Conservation (phyloP, 2,329 filamentous ascomycete genomes). For the Torrubiella hemipterigena region DNA sequence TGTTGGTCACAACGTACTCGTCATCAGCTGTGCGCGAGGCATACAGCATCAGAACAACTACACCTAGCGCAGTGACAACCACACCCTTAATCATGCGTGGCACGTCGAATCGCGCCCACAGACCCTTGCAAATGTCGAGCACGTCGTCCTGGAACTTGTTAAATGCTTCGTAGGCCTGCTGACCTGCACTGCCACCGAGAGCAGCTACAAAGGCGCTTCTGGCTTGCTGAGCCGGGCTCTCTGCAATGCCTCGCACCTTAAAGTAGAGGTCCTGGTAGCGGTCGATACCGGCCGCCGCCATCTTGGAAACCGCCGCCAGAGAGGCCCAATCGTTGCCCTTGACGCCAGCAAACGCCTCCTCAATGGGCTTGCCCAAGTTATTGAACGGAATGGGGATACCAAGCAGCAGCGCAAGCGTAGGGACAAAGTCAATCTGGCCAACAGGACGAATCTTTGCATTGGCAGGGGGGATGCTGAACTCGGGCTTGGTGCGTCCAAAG, state of each 20-base stretch:
- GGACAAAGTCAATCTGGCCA: conserved; percentile 88
- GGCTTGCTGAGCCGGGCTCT: conserved; percentile 33
- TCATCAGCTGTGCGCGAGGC: conserved; percentile 47
- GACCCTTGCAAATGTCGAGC: conserved; percentile 62
- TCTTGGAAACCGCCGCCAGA: conserved; percentile 62
- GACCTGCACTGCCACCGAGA: conserved; percentile 24
- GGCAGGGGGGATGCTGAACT: conserved; percentile 44
- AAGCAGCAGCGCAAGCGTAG: conserved; percentile 76
- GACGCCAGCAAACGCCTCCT: conserved; percentile 75
- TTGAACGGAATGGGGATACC: conserved; percentile 94
- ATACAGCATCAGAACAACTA: conserved; percentile 62
- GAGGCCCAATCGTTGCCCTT: conserved; percentile 63
- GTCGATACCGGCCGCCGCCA: conserved; percentile 76
- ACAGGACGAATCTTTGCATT: conserved; percentile 67
- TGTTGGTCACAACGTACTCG: conserved; percentile 39
- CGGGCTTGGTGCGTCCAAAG: conserved; percentile 65
- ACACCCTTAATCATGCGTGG: conserved; percentile 77
- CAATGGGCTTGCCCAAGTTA: conserved; percentile 83
- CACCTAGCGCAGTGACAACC: conserved; percentile 52
- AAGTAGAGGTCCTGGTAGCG: conserved; percentile 82
- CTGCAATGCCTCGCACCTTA: conserved; percentile 54
- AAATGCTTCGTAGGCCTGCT: conserved; percentile 45
- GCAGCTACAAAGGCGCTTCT: conserved; percentile 33
- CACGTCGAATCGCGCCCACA: conserved; percentile 91
- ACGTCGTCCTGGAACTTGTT: conserved; percentile 67